Base-by-base conservation (phyloP, 1,284 basidiomycete species). In the Puccinia horiana region DNA sequence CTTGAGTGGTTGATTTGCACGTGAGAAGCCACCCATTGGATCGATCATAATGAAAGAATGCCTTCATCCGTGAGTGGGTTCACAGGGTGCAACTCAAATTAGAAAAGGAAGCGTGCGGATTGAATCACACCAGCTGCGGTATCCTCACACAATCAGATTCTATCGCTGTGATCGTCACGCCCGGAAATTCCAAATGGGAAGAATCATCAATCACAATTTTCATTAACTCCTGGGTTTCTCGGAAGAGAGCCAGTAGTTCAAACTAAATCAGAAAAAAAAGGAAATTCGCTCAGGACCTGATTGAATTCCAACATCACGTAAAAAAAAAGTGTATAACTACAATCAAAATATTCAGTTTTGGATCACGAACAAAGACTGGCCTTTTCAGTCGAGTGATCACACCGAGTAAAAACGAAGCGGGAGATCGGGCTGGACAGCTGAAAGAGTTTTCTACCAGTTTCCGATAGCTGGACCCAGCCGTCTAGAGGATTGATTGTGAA, bases 81-180 rank as follows among this genome's bases (percentile, higher is more conserved):
- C 49, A n/a, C 47, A 40, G 40, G 26, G n/a, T 54, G n/a, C 20
- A 54, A 29, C 18, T 49, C 9, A 18, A 35, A 11, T 37, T 26
- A 49, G 70, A 37, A 42, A 73, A 29, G 20, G 8, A 26, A 54
- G 5, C 23, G 32, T 2, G 70, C 32, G 29, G 32, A 35, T 54
- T n/a, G 35, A 52, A 32, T n/a, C 29, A 5, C 20, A 54, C 49
- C 47, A 8, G 32, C 20, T 47, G 65, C n/a, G 8, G 12, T 70
- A n/a, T 18, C 9, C 70, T 52, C 49, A 73, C 70, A 73, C 70
- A 73, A 35, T 73, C 70, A 37, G 70, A 73, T 35, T 73, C 70
- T 29, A 73, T 20, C 23, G 29, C 16, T 20, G 42, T 54, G 6
- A 73, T 73, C 42, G 32, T 73, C 18, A 54, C 26, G 2, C 32